Evolutionary conservation across 78 protist genomes (phyloP), one percentile per base, ranked within the genome.

Genomic region (Dictyostelium intermedium): DNA sequence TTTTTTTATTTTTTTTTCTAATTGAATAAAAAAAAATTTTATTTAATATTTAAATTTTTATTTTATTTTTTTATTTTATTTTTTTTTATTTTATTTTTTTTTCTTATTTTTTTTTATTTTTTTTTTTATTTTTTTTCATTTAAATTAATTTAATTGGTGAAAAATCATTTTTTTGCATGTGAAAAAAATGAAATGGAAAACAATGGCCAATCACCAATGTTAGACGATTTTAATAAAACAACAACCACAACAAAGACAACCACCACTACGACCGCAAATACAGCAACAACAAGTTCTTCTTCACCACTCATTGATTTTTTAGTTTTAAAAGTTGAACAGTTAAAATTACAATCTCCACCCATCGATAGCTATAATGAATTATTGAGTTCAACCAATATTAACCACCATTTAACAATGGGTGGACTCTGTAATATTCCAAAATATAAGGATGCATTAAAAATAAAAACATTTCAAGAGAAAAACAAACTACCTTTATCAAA

Each of bases 341-440:
- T 39, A 39, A 76, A 39, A 76, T 23, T 23, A 13, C 47, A 76
- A 39, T 39, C 45, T 16, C 61, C 53, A 25, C 43, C n/a, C 2
- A n/a, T 72, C 35, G 39, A 25, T 6, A 25, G 73, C 9, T 63
- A 20, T 25, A 63, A 25, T 25, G 73, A 20, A 63, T 10, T 25
- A 5, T 0, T 25, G 3, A 25, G 35, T 25, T 8, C 41, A 20
- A 74, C 30, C 37, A 39, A 76, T 10, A 74, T 14, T 5, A 37
- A 23, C 39, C 18, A 18, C 39, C 11, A 35, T 41, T 76, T 39
- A 76, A 20, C 20, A 76, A 5, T 18, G 5, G 43, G 30, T 70
- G 82, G 82, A 20, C n/a, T 76, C 39, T 39, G 82, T 23, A 9
- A 76, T 76, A 76, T 76, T 37, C 82, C 82, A 37, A 76, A 34